These are phyloP conservation scores for Phytopythium aichiense DNA, from an alignment of 352 stramenopile species.

Conservation along the genomic window DNA sequence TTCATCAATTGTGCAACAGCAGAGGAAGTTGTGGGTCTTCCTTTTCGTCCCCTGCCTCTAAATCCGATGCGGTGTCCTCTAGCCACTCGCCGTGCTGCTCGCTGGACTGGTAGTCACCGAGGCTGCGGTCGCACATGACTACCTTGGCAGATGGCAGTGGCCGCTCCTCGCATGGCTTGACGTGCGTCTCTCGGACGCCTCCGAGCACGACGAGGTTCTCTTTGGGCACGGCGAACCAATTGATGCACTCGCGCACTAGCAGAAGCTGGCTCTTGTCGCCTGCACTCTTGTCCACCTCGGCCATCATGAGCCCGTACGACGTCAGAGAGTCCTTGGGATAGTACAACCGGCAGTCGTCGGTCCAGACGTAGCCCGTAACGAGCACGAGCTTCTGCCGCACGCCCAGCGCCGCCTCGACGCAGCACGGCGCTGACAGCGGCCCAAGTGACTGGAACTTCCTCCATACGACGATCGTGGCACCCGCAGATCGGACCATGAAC, in stretches of 20 bases:
- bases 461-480: constrained; percentile 14
- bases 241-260: not conserved
- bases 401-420: constrained; percentile 11
- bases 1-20: not conserved
- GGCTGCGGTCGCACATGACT: not conserved
- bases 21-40: not conserved
- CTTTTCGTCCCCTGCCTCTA: not conserved
- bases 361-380: constrained; percentile 14
- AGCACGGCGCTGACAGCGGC: constrained; percentile 5
- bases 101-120: not conserved
- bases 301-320: not conserved
- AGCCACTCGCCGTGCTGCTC: not conserved
- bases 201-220: not conserved
- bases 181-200: not conserved
- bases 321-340: not conserved
- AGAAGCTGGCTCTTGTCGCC: not conserved
- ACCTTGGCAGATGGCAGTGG: not conserved
- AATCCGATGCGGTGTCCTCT: not conserved
- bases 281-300: not conserved
- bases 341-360: not conserved
- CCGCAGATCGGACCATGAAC: constrained; percentile 15
- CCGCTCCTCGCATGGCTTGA: not conserved
- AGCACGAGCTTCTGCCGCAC: constrained; percentile 15
- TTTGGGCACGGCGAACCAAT: not conserved
- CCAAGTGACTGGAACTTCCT: constrained; percentile 5